Conservation (phyloP, 2,329 filamentous ascomycete species). For the Metarhizium robertsii region DNA sequence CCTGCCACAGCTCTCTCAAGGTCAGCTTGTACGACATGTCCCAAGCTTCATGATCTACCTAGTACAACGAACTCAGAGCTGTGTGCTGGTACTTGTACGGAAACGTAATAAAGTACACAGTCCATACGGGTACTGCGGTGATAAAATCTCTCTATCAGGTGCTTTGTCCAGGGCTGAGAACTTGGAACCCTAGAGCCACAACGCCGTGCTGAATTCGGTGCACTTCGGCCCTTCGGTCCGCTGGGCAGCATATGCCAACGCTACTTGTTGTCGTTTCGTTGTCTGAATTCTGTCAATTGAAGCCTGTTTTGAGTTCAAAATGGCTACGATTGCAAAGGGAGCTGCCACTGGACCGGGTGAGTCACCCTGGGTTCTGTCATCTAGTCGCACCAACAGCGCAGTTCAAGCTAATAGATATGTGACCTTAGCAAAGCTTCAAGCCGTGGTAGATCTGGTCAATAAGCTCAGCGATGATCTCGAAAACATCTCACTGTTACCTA, state of each 20-base stretch:
- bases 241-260: background rate
- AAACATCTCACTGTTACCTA: conserved; percentile 45
- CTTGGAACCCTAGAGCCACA: background rate
- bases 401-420: conserved; percentile 8
- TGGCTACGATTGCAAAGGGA: conserved; percentile 16
- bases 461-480: conserved; percentile 54
- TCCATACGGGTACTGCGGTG: background rate
- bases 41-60: background rate
- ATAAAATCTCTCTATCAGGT: background rate
- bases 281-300: background rate
- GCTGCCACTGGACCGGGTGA: conserved; percentile 33
- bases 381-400: conserved; percentile 6
- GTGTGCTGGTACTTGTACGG: background rate
- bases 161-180: background rate
- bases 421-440: conserved; percentile 52
- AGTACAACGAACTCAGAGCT: background rate
- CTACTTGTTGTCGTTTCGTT: background rate
- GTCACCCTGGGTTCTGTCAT: conserved; percentile 10
- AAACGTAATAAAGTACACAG: too few species aligned
- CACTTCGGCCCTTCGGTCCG: background rate
- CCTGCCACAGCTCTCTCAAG: background rate
- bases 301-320: conserved; percentile 8
- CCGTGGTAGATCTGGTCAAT: conserved; percentile 56
- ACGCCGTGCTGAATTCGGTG: background rate
- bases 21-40: background rate